Evolutionary conservation across 2,329 filamentous ascomycete genomes (phyloP), one percentile per base, ranked within the genome.

Genomic region (Cladobotryum protrusum): DNA sequence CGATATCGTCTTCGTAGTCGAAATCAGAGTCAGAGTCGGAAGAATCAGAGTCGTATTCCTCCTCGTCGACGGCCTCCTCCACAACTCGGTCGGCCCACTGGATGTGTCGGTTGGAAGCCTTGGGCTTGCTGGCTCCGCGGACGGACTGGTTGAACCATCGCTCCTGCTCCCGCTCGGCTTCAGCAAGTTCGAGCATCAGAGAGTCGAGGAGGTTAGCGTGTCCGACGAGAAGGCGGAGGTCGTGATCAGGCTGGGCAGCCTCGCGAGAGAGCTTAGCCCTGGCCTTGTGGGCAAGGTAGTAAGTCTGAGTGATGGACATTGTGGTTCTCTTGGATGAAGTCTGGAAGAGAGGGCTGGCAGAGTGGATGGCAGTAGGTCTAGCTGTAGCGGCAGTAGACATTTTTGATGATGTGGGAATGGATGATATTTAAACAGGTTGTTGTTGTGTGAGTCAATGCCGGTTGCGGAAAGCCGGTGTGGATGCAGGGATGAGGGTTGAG

Each of bases 181-280:
- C 89, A 70, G 90, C 87, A 52, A 99, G 87, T 66, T 81, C 77
- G 60, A 93, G 81, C 93, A 97, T 97, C 66, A 99, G 76, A 37
- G 85, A 86, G 74, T 99, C 93, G 69, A 99, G 88, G 43, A 97
- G 86, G 79, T 97, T 99, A 76, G 93, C 93, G 73, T 99, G 93
- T 63, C 92, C 93, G 62, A 99, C 93, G 54, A 99, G 86, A 42
- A 95, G 83, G 66, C 92, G 85, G 56, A 99, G 87, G 77, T 97
- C 85, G 79, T 97, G 93, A 68, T 97, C 92, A 62, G 89, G 78
- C 64, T 86, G 86, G 71, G 85, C 83, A 75, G 93, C 93, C 76
- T 97, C 92, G 57, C 80, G 82, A 58, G 90, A 90, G 66, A 99
- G 90, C 89, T 99, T 99, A 62, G 85, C 86, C 70, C 93, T 85